phyloP scores from a whole-genome alignment of 495 filamentous ascomycete genomes.

The Physcia stellaris region DNA sequence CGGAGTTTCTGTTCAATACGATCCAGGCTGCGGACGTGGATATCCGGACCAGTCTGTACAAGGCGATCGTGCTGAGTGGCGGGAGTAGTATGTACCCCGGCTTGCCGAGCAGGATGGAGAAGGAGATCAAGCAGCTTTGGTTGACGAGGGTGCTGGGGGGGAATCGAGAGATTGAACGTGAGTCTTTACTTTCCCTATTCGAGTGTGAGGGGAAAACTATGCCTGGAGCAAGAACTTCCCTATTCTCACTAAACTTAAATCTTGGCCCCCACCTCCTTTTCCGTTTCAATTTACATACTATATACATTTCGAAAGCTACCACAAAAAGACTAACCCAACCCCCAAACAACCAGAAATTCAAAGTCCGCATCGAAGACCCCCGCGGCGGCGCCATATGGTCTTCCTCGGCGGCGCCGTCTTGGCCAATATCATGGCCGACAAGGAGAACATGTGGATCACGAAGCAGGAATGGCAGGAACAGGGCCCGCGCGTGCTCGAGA shows the following conservation, averaged over 20 bases:
- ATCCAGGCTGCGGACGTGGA: slow-evolving; percentile 95
- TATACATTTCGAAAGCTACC: too few species aligned
- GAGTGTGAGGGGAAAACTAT: too few species aligned
- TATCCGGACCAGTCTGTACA: slow-evolving; percentile 82
- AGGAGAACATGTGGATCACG: slow-evolving; percentile 96
- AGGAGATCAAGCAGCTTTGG: slow-evolving; percentile 98
- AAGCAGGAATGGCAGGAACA: slow-evolving; percentile 96
- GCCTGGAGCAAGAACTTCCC: too few species aligned
- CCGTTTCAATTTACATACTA: too few species aligned
- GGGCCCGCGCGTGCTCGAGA: slow-evolving; percentile 72
- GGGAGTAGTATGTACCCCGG: slow-evolving; percentile 98
- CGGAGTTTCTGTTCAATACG: slow-evolving; percentile 95
- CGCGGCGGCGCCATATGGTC: slow-evolving; percentile 93
- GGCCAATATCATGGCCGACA: slow-evolving; percentile 83
- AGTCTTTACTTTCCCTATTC: slow-evolving; percentile 20
- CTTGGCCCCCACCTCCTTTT: too few species aligned
- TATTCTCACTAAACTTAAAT: too few species aligned
- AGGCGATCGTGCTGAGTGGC: slow-evolving; percentile 91
- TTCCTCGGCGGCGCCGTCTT: slow-evolving; percentile 95
- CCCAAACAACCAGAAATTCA: slow-evolving; percentile 98
- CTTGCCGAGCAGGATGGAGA: slow-evolving; percentile 85
- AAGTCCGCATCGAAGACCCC: slow-evolving; percentile 98
- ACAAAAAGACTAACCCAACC: too few species aligned
- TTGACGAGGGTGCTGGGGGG: slow-evolving; percentile 79
- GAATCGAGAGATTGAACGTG: slow-evolving; percentile 73